Evolutionary conservation across 352 stramenopile species (phyloP).

Genomic region (Pelagophyceae sp.): DNA sequence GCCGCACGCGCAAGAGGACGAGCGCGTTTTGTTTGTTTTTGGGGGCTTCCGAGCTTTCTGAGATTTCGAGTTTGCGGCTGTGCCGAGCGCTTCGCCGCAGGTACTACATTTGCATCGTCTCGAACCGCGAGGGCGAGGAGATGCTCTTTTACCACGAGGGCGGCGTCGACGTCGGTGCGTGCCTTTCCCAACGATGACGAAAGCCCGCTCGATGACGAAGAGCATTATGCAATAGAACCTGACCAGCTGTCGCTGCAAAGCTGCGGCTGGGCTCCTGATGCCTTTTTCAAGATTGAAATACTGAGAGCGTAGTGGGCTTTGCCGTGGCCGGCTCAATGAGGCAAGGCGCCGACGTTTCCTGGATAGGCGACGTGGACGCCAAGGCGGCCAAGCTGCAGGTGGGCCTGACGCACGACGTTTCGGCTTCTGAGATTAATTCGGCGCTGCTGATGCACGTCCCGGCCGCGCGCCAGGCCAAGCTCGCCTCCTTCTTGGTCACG

Average conservation of each 20-base stretch:
- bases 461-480: conserved; percentile 55
- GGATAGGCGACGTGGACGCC: conserved; percentile 81
- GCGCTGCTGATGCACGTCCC: conserved; percentile 68
- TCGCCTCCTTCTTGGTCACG: conserved; percentile 75
- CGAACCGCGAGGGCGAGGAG: conserved; percentile 82
- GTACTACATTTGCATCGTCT: conserved; percentile 92
- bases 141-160: conserved; percentile 90
- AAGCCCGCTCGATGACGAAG: too few species aligned
- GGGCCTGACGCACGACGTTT: conserved; percentile 56
- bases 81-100: too few species aligned
- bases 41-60: background rate
- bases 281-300: too few species aligned
- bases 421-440: conserved; percentile 57
- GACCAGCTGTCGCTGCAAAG: too few species aligned
- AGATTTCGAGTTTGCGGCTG: too few species aligned
- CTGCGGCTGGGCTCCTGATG: too few species aligned
- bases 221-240: too few species aligned
- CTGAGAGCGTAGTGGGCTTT: too few species aligned
- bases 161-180: conserved; percentile 88
- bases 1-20: conserved; percentile 74
- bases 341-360: too few species aligned
- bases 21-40: conserved; percentile 35
- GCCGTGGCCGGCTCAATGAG: too few species aligned
- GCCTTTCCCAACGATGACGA: too few species aligned
- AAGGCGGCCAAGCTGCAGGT: conserved; percentile 81